A percentile compares a stretch with the other conserved stretches of the same genome.
Evolutionary conservation across 306 rosid genomes (phyloP).

Genomic region (Herpetospermum pedunculosum): DNA sequence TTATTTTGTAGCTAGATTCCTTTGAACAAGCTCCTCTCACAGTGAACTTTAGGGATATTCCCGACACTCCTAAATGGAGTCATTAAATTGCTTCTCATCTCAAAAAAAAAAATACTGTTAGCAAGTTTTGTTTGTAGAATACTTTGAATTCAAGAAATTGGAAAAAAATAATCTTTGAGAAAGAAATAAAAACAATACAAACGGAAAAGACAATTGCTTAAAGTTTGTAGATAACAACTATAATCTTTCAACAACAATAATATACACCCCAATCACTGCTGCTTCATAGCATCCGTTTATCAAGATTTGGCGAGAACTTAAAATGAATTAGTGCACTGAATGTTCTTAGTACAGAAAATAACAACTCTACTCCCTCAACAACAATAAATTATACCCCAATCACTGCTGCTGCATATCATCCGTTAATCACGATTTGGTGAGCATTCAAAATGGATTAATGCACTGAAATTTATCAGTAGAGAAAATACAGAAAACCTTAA

Average conservation of each 20-base stretch:
- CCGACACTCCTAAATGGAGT: neutral
- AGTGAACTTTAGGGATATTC: neutral
- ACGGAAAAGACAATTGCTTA: neutral
- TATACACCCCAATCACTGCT: neutral
- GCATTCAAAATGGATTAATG: neutral
- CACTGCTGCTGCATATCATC: neutral
- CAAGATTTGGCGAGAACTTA: neutral
- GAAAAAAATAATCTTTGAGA: neutral
- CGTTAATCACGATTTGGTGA: neutral
- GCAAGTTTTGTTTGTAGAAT: neutral
- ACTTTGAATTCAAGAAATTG: neutral
- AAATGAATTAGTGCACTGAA: neutral
- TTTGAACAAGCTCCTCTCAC: neutral
- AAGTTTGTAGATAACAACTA: neutral
- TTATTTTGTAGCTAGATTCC: neutral
- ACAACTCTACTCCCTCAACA: neutral
- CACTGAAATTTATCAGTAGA: neutral
- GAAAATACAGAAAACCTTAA: neutral
- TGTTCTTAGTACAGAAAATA: neutral
- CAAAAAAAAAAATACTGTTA: neutral
- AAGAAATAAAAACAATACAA: neutral
- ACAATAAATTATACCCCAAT: neutral
- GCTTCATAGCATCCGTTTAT: neutral
- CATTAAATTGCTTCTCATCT: neutral
- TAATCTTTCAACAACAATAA: neutral